Conservation (phyloP, 2,329 filamentous ascomycete species). For the Talaromyces sp. region DNA sequence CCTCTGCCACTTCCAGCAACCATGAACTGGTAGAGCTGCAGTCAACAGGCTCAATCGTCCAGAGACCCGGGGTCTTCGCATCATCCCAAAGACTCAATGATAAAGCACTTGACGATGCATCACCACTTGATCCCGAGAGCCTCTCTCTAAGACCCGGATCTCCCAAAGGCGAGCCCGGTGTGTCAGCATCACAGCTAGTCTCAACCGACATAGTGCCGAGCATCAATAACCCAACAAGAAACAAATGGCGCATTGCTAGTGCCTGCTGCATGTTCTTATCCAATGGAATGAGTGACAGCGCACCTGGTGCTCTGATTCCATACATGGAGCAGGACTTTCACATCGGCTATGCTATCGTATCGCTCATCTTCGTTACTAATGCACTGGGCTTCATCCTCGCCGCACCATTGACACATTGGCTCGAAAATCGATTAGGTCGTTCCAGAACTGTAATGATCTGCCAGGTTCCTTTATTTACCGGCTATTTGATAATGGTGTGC, state of each 20-base stretch:
- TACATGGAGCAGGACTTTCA: constrained; percentile 74
- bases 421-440: constrained; percentile 63
- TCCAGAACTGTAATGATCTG: constrained; percentile 59
- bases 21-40: constrained; percentile 26
- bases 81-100: not conserved
- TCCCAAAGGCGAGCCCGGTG: constrained; percentile 12
- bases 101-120: constrained; percentile 2
- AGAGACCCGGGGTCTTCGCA: constrained; percentile 8
- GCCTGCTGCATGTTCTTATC: constrained; percentile 64
- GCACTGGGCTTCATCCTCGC: constrained; percentile 73
- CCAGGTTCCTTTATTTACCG: constrained; percentile 58
- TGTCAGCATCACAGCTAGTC: not conserved
- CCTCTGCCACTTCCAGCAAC: constrained; percentile 22
- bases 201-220: constrained; percentile 25
- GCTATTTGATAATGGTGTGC: constrained; percentile 63
- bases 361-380: constrained; percentile 76
- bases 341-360: constrained; percentile 75
- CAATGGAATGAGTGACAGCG: constrained; percentile 71
- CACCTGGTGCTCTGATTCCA: constrained; percentile 74
- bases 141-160: constrained; percentile 20
- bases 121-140: constrained; percentile 24
- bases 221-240: constrained; percentile 51
- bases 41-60: constrained; percentile 11
- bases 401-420: constrained; percentile 64
- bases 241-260: constrained; percentile 65